Evolutionary conservation across 345 rosid genomes (phyloP).

Genomic region (Litchi chinensis): DNA sequence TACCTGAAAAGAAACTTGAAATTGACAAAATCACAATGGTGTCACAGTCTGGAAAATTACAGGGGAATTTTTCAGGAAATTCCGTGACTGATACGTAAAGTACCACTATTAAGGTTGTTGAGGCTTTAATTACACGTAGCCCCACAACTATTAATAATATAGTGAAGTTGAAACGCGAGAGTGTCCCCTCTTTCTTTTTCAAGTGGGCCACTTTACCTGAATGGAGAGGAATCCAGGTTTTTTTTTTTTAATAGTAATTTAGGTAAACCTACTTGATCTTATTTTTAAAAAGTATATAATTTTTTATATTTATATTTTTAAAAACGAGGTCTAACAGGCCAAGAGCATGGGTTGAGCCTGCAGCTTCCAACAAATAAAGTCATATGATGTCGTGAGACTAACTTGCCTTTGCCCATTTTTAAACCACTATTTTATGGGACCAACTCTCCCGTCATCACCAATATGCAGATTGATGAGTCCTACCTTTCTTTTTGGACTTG

Average conservation of each 20-base stretch:
- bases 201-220: no score
- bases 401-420: slow-evolving; percentile 29
- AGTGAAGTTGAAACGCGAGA: no score
- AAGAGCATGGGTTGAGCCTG: slow-evolving; percentile 51
- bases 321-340: neutral
- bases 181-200: no score
- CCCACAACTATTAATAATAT: no score
- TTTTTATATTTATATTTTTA: no score
- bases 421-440: slow-evolving; percentile 24
- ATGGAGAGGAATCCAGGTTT: slow-evolving; percentile 17
- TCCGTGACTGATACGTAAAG: no score
- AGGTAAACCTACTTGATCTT: neutral
- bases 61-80: no score
- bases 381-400: slow-evolving; percentile 41
- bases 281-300: neutral
- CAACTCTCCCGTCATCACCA: neutral
- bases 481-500: neutral
- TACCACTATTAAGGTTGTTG: no score
- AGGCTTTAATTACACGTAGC: no score
- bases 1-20: no score
- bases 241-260: neutral
- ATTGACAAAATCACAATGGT: no score
- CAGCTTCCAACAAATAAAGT: slow-evolving; percentile 49
- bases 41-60: no score
- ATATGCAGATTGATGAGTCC: slow-evolving; percentile 30